Base-by-base conservation (phyloP, 164 flowering plant genomes). In the Dillenia suffruticosa region DNA sequence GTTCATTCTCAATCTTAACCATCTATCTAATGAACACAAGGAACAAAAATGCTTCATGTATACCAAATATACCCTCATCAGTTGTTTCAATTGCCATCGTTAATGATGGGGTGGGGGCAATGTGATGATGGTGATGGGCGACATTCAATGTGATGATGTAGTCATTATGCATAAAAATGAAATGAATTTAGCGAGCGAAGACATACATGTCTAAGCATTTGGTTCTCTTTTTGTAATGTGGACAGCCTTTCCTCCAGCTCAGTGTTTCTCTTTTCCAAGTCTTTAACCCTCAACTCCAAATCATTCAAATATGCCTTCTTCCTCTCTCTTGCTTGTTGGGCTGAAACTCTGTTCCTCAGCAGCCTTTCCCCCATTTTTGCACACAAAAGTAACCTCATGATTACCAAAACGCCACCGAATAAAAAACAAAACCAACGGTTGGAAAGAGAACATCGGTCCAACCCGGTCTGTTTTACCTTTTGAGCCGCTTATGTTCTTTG, bases 251-350 rank as follows among this genome's bases (percentile, higher is more conserved):
- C 99, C 44, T 85, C 96, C 57, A 89, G 89, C 77, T 89, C 96
- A 12, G 96, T 81, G 64, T 94, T 94, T 70, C 81, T 89, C 59
- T 74, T 81, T 74, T 94, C 99, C 83, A 92, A 71, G 24, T 85
- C 96, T 64, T 86, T 88, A 10, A 84, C 96, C 64, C 79, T 81
- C 19, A 63, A 77, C 63, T 94, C 99, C 85, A 94, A 62, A 54
- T 94, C 97, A 61, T 50, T 81, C 76, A 94, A 77, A 68, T 94
- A 94, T 0, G 87, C 97, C 80, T 94, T 94, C 83, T 94, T 94
- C 75, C 97, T 85, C 63, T 94, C 99, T 71, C 99, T 89, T 46
- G 99, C 99, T 73, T 94, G 99, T 68, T 94, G 99, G 0, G 99
- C 99, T 48, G 99, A 94, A 22, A 94, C 99, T 84, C 99, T 81